phyloP scores from a whole-genome alignment of 139 green algal genomes.

The Chlamydomonas sp. region DNA sequence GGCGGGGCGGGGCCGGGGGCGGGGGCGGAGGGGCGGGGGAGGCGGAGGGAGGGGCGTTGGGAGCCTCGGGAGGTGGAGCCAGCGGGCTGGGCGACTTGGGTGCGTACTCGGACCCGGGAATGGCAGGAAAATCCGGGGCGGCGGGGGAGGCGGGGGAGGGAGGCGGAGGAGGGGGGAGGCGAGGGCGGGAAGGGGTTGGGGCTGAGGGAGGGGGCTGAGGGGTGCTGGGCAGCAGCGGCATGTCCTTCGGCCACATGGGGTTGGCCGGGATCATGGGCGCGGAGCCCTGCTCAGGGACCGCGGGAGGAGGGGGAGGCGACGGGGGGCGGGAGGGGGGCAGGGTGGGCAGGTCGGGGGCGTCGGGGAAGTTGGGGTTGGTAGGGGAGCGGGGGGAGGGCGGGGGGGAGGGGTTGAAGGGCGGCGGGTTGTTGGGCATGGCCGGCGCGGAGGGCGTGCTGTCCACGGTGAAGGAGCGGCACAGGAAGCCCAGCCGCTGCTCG shows the following conservation, averaged over 20 bases:
- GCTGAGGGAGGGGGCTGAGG: too few species aligned
- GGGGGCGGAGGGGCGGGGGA: not conserved
- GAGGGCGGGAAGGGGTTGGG: too few species aligned
- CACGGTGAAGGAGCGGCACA: conserved; percentile 1
- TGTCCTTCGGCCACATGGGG: too few species aligned
- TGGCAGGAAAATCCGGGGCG: too few species aligned
- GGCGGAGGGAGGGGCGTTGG: not conserved
- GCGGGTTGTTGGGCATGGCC: not conserved
- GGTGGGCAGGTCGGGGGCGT: not conserved
- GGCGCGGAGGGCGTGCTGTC: too few species aligned
- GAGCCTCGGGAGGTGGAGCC: too few species aligned
- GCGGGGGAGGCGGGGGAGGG: too few species aligned
- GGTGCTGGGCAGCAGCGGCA: too few species aligned
- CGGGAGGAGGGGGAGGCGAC: not conserved
- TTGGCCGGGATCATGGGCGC: too few species aligned
- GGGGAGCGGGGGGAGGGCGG: not conserved
- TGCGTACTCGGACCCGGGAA: too few species aligned
- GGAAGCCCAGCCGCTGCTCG: conserved; percentile 2
- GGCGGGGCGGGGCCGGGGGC: not conserved
- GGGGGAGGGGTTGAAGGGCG: not conserved
- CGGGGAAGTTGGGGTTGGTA: not conserved
- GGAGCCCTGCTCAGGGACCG: not conserved
- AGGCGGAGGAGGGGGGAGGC: too few species aligned
- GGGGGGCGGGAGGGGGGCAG: not conserved
- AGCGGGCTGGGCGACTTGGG: too few species aligned